Evolutionary conservation across 257 asterid genomes (phyloP).

Genomic region (Solanum megistacrolobum): DNA sequence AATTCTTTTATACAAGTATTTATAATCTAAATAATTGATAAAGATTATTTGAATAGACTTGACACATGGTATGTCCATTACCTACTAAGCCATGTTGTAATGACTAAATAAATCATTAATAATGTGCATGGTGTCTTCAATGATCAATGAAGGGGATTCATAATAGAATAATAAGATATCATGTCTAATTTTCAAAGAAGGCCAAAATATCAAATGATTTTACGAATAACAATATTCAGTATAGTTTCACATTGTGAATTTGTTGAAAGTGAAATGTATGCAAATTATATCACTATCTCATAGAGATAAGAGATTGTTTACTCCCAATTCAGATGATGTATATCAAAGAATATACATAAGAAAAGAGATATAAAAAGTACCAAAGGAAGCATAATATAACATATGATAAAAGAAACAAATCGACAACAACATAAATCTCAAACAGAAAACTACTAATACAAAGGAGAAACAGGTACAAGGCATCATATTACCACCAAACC

Average conservation of each 20-base stretch:
- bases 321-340: neutral
- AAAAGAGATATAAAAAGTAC: neutral
- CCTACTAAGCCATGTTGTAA: neutral
- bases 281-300: neutral
- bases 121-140: neutral
- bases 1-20: neutral
- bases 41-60: neutral
- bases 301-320: neutral
- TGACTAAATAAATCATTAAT: neutral
- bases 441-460: neutral
- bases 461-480: neutral
- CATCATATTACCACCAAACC: neutral
- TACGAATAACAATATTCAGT: neutral
- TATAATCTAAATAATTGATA: neutral
- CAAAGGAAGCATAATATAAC: neutral
- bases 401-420: neutral
- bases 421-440: neutral
- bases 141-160: neutral
- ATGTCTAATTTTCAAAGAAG: neutral
- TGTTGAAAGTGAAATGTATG: neutral
- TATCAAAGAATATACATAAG: neutral
- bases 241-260: neutral
- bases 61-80: neutral
- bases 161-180: neutral
- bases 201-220: neutral